Conservation (phyloP, 23 red algal genomes). For the Gracilaria gracilis region DNA sequence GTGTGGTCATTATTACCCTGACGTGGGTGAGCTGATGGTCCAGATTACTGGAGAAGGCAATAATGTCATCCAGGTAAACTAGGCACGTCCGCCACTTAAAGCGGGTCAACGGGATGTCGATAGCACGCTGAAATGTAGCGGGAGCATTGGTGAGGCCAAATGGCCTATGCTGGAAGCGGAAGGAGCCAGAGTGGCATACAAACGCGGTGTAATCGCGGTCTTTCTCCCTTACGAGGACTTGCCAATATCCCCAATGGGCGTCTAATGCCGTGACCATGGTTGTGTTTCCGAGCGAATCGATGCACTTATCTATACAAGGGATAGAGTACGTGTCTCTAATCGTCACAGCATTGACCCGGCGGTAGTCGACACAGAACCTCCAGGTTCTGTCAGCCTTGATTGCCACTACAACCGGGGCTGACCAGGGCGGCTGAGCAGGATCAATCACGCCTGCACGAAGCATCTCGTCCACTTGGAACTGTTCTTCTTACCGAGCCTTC, state of each 20-base stretch:
- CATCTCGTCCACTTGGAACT: conserved; percentile 28
- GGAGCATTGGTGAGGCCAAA: conserved; percentile 67
- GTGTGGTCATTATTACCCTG: conserved; percentile 14
- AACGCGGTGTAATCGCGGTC: conserved; percentile 49
- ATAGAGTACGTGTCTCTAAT: conserved; percentile 29
- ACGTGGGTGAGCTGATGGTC: conserved; percentile 50
- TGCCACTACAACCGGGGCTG: conserved; percentile 34
- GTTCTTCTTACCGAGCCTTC: conserved; percentile 35
- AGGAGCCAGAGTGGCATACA: conserved; percentile 38
- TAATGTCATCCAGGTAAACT: conserved; percentile 60
- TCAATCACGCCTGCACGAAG: conserved; percentile 39
- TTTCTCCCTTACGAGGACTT: conserved; percentile 10
- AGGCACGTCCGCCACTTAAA: conserved; percentile 35
- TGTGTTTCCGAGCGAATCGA: conserved; percentile 48
- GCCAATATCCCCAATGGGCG: conserved; percentile 48
- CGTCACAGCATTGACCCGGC: conserved; percentile 10
- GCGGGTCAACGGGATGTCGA: conserved; percentile 31
- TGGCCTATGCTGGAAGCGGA: conserved; percentile 39
- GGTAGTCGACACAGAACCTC: conserved; percentile 41
- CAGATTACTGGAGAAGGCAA: conserved; percentile 36
- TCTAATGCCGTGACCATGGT: conserved; percentile 23
- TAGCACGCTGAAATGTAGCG: conserved; percentile 54
- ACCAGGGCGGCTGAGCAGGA: not conserved
- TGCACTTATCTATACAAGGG: conserved; percentile 55
- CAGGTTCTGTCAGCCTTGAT: conserved; percentile 1